Conservation (phyloP, 208 protist species). For the Angomonas desouzai region DNA sequence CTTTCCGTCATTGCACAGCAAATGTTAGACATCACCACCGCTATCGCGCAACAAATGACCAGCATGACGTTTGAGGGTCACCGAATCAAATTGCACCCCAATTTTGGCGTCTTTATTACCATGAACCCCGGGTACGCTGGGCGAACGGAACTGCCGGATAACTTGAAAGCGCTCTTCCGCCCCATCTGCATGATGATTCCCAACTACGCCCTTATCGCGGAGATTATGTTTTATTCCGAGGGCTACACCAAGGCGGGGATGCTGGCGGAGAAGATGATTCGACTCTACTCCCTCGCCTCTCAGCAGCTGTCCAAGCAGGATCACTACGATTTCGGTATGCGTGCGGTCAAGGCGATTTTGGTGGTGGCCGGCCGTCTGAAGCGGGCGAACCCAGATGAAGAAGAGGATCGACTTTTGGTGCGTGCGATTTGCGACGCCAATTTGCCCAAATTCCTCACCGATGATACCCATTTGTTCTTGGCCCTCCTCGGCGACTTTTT, state of each 20-base stretch:
- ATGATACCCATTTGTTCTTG: conserved; percentile 89
- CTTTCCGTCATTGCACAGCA: conserved; percentile 92
- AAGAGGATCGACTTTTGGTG: conserved; percentile 91
- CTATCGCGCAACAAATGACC: conserved; percentile 67
- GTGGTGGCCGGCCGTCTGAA: conserved; percentile 91
- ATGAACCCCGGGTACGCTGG: conserved; percentile 98
- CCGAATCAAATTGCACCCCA: conserved; percentile 85
- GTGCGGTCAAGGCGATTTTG: conserved; percentile 94
- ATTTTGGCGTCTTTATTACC: conserved; percentile 96
- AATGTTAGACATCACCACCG: conserved; percentile 93
- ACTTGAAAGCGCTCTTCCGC: conserved; percentile 95
- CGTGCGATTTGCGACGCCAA: conserved; percentile 90
- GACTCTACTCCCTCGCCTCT: conserved; percentile 91
- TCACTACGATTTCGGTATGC: conserved; percentile 96
- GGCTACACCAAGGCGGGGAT: conserved; percentile 91
- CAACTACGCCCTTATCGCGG: conserved; percentile 94
- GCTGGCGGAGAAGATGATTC: conserved; percentile 93
- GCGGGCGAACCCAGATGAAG: conserved; percentile 70
- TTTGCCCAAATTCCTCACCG: conserved; percentile 90
- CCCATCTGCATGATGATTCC: conserved; percentile 97
- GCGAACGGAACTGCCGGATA: conserved; percentile 96
- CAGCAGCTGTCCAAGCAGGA: conserved; percentile 96
- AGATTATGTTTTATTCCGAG: conserved; percentile 97
- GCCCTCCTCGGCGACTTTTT: conserved; percentile 92
- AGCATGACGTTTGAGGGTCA: conserved; percentile 91